A percentile compares a stretch with the other conserved stretches of the same genome.
Evolutionary conservation across 768 basidiomycete species (phyloP).

Genomic region (Wakefieldia striispora): DNA sequence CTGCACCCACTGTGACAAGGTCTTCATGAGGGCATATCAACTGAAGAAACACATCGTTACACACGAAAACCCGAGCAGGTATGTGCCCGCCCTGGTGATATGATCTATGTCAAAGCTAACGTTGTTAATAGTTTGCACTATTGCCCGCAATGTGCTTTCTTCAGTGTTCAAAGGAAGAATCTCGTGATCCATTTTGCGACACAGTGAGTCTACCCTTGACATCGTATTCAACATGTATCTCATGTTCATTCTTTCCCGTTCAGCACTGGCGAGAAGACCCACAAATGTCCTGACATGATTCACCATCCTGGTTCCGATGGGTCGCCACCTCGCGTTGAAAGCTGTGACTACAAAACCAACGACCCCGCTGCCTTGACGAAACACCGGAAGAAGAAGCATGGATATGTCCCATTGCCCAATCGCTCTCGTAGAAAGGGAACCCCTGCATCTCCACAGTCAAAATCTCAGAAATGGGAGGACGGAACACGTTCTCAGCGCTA

Average conservation of each 20-base stretch:
- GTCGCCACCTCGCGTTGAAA: not conserved
- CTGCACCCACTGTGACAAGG: slow-evolving; percentile 3
- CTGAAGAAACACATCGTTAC: slow-evolving; percentile 10
- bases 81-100: not conserved
- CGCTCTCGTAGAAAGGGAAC: not conserved
- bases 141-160: slow-evolving; percentile 18
- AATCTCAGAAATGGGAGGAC: not conserved
- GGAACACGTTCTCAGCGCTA: not conserved
- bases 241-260: not conserved
- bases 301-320: not conserved
- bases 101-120: not conserved
- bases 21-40: slow-evolving; percentile 6
- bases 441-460: not conserved
- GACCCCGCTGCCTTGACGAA: slow-evolving; percentile 27
- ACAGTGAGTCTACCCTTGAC: slow-evolving; percentile 14
- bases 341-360: slow-evolving; percentile 19
- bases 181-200: slow-evolving; percentile 13
- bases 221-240: not conserved
- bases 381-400: slow-evolving; percentile 23
- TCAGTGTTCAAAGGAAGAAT: slow-evolving; percentile 20
- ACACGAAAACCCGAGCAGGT: slow-evolving; percentile 10
- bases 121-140: slow-evolving; percentile 3
- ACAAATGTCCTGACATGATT: slow-evolving; percentile 9
- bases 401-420: slow-evolving; percentile 13
- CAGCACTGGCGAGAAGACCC: slow-evolving; percentile 23